Evolutionary conservation across 371 early-diverging fungal species (phyloP).

Genomic region (Lichtheimia hyalospora): DNA sequence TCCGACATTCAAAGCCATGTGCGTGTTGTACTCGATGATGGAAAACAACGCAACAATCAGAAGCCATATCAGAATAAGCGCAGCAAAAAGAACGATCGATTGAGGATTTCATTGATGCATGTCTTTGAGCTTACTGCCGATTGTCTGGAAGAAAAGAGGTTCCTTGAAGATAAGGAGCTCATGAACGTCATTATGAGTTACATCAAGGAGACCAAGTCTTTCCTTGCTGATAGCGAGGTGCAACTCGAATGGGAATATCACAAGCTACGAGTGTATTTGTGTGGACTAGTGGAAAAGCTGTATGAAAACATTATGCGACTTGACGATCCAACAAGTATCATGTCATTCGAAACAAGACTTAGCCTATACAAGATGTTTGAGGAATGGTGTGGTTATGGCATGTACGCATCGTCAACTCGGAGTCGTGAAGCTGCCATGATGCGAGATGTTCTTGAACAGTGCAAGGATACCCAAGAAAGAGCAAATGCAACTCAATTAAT

Average conservation of each 20-base stretch:
- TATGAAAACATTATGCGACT: constrained; percentile 65
- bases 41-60: constrained; percentile 54
- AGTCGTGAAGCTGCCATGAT: constrained; percentile 81
- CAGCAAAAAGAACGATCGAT: constrained; percentile 66
- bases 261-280: constrained; percentile 83
- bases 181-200: constrained; percentile 67
- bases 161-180: constrained; percentile 63
- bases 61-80: constrained; percentile 64
- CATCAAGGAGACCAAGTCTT: constrained; percentile 72
- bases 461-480: constrained; percentile 72
- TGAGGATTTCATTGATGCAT: constrained; percentile 76
- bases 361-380: constrained; percentile 85
- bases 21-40: constrained; percentile 68
- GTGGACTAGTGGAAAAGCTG: constrained; percentile 80
- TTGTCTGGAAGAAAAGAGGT: constrained; percentile 55
- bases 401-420: constrained; percentile 55
- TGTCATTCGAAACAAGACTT: constrained; percentile 80
- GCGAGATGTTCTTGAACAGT: constrained; percentile 68
- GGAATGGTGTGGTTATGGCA: constrained; percentile 92
- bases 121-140: constrained; percentile 73
- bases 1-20: constrained; percentile 69
- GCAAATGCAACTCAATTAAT: constrained; percentile 60
- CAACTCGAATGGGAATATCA: constrained; percentile 89
- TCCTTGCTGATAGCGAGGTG: constrained; percentile 69
- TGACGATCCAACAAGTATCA: constrained; percentile 49